Base-by-base conservation (phyloP, 129 eudicot species). In the Mikania micrantha region DNA sequence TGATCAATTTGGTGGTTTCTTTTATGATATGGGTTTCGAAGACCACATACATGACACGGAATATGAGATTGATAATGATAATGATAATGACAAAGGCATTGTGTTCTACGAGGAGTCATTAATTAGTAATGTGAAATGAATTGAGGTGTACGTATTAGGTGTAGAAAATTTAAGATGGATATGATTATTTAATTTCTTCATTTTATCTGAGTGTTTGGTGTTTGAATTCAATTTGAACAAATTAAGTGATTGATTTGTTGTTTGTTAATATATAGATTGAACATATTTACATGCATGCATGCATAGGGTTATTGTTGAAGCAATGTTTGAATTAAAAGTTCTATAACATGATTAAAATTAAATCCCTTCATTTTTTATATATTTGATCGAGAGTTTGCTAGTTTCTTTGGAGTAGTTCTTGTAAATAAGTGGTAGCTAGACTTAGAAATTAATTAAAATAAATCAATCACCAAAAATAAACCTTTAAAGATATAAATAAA, bases 1-100 rank as follows among this genome's bases (percentile, higher is more conserved):
- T 16, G 91, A 90, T 59, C 75, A 74, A 0, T 85, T 71, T 22
- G 92, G 84, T 48, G 92, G 84, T 48, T 81, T 85, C 76, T 66
- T 85, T 25, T 83, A 81, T 48, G 86, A 85, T 59, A 50, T 78
- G 74, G 70, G 67, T 2, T 73, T 84, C 6, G 86, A 78, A 70
- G 82, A 74, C 56, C 71, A 35, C 28, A 67, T 87, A 42, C 85
- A 79, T 22, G 83, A 78, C n/a, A 75, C 83, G 85, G 71, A 70
- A 66, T 81, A 81, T 35, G 85, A 73, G 7, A 85, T 79, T 40
- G 84, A 74, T 58, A 75, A 68, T 38, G 88, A 82, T 48, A 83
- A 73, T 57, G 77, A 67, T 35, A 59, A 80, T 45, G 87, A 79
- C 41, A 80, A 68, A 15, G 76, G 85, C 49, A 20, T 62, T 21